phyloP scores from a whole-genome alignment of 768 basidiomycete species.

The Agaricus blazei region DNA sequence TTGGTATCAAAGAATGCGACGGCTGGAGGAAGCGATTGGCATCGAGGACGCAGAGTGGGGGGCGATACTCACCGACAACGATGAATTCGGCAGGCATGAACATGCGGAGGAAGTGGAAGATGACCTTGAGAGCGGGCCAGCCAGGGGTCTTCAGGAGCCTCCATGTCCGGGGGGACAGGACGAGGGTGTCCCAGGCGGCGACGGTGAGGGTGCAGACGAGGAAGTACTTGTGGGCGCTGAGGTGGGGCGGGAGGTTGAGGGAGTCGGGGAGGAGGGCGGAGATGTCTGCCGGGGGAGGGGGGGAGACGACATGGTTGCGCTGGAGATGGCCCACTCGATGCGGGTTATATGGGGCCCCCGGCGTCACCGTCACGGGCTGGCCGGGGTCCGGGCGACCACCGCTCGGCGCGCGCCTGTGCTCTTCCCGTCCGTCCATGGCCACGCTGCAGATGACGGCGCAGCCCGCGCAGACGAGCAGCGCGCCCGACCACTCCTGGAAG shows the following conservation, averaged over 20 bases:
- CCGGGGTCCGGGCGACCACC: not conserved
- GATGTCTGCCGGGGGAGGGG: constrained; percentile 11
- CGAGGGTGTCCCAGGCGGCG: constrained; percentile 86
- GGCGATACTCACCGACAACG: constrained; percentile 49
- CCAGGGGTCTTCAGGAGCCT: constrained; percentile 55
- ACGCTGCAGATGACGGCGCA: constrained; percentile 11
- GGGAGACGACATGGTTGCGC: not conserved
- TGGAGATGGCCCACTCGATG: not conserved
- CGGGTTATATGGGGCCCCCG: not conserved
- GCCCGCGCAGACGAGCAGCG: constrained; percentile 12
- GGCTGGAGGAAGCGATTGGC: constrained; percentile 34
- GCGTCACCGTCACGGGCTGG: not conserved
- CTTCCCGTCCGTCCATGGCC: constrained; percentile 8
- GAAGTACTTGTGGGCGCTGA: constrained; percentile 86
- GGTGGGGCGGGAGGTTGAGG: constrained; percentile 70
- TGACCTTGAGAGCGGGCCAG: constrained; percentile 75
- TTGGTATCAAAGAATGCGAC: constrained; percentile 83
- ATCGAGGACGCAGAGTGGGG: not conserved
- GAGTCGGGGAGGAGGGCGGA: constrained; percentile 49
- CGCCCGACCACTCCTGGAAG: constrained; percentile 3
- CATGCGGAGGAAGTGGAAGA: constrained; percentile 69
- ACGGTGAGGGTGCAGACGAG: constrained; percentile 87
- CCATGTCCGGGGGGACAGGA: constrained; percentile 76
- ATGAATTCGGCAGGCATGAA: constrained; percentile 81
- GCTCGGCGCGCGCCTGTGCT: too few relatives aligned